A percentile compares a stretch with the other conserved stretches of the same genome.
phyloP scores from a whole-genome alignment of 2,329 filamentous ascomycete species.

The Fusarium equiseti region DNA sequence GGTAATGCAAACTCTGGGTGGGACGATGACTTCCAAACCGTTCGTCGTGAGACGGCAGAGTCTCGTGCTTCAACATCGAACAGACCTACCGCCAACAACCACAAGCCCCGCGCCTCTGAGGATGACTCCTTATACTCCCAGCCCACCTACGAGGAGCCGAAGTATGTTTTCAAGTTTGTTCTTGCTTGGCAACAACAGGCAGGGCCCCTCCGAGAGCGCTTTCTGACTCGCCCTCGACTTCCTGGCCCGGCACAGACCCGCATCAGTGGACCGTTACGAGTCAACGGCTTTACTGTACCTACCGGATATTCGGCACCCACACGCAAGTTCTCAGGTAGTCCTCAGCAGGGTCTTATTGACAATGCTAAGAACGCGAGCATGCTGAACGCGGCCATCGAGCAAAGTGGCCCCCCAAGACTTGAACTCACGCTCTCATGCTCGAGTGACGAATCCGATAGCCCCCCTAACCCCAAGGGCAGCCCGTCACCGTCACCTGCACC shows the following conservation, averaged over 20 bases:
- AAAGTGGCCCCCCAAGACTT: slow-evolving; percentile 29
- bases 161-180: slow-evolving; percentile 80
- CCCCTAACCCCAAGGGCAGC: slow-evolving; percentile 18
- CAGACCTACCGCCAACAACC: slow-evolving; percentile 51
- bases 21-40: slow-evolving; percentile 63
- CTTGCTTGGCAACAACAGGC: slow-evolving; percentile 73
- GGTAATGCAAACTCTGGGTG: slow-evolving; percentile 40
- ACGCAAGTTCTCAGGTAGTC: slow-evolving; percentile 61
- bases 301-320: slow-evolving; percentile 58
- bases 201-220: slow-evolving; percentile 68
- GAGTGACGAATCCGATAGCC: slow-evolving; percentile 27
- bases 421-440: slow-evolving; percentile 42
- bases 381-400: slow-evolving; percentile 50
- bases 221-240: slow-evolving; percentile 76
- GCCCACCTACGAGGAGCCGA: slow-evolving; percentile 66
- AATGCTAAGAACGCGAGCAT: slow-evolving; percentile 64
- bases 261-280: slow-evolving; percentile 59
- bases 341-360: slow-evolving; percentile 61
- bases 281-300: slow-evolving; percentile 55
- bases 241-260: slow-evolving; percentile 77
- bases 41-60: slow-evolving; percentile 64
- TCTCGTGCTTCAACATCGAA: slow-evolving; percentile 51
- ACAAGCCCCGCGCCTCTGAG: slow-evolving; percentile 58
- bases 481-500: slow-evolving; percentile 3
- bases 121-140: slow-evolving; percentile 67